phyloP scores from a whole-genome alignment of 306 rosid genomes.

The Leucaena leucocephala region DNA sequence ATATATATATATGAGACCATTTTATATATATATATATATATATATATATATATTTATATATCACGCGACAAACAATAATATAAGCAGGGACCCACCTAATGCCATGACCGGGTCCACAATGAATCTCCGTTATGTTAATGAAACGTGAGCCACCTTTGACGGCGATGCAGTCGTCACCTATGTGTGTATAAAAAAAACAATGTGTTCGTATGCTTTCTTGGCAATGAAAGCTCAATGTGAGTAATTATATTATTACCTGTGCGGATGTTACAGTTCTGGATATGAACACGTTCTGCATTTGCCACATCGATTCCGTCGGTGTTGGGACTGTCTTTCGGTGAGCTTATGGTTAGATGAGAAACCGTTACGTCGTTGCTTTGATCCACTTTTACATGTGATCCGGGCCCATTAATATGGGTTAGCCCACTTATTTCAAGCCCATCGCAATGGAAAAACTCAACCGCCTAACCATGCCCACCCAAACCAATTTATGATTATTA shows the following conservation, averaged over 20 bases:
- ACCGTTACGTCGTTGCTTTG: slow-evolving; percentile 30
- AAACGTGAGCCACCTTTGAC: slow-evolving; percentile 37
- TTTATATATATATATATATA: no score
- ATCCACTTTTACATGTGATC: slow-evolving; percentile 1
- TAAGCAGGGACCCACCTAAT: slow-evolving; percentile 41
- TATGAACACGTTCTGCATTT: slow-evolving; percentile 2
- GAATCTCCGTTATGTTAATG: slow-evolving; percentile 31
- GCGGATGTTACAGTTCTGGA: slow-evolving; percentile 21
- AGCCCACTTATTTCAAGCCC: slow-evolving; percentile 32
- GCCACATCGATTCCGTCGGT: slow-evolving; percentile 43
- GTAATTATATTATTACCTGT: slow-evolving; percentile 20
- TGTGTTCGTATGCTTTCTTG: not conserved
- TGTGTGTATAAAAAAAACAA: not conserved
- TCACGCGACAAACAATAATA: no score
- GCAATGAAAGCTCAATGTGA: not conserved
- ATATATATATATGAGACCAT: no score
- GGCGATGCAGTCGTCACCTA: slow-evolving; percentile 61
- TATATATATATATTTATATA: no score
- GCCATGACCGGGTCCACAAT: slow-evolving; percentile 64
- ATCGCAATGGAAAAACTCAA: slow-evolving; percentile 30
- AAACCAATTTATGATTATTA: not conserved
- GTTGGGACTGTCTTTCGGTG: slow-evolving; percentile 23
- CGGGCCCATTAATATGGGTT: slow-evolving; percentile 40
- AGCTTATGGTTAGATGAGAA: not conserved
- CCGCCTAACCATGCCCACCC: slow-evolving; percentile 7